phyloP scores from a whole-genome alignment of 805 yeast genomes.

The Limtongozyma cylindracea region DNA sequence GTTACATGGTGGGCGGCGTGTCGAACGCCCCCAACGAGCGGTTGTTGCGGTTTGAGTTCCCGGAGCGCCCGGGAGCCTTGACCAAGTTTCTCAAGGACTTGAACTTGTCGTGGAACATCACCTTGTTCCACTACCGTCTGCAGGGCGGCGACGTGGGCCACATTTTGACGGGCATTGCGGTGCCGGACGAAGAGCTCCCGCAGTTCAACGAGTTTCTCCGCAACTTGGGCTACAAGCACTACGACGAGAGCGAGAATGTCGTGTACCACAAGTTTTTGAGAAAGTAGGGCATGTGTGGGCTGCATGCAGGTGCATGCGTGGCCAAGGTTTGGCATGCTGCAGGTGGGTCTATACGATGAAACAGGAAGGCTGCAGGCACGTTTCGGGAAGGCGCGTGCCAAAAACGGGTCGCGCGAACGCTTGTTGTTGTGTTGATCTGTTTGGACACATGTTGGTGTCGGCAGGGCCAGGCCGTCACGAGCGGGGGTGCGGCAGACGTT shows the following conservation, averaged over 20 bases:
- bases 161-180: conserved; percentile 71
- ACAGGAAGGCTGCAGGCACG: no score
- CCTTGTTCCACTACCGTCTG: conserved; percentile 89
- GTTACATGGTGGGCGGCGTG: conserved; percentile 90
- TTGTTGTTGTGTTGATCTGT: no score
- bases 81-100: conserved; percentile 50
- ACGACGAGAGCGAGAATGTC: conserved; percentile 64
- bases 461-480: no score
- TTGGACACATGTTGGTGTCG: no score
- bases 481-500: no score
- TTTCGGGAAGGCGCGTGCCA: no score
- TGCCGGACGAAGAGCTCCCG: conserved; percentile 50
- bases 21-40: conserved; percentile 41
- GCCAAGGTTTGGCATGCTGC: no score
- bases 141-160: conserved; percentile 92
- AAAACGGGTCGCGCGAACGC: no score
- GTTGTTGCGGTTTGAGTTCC: conserved; percentile 73
- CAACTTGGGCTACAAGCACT: conserved; percentile 48
- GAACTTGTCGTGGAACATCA: conserved; percentile 69
- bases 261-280: conserved; percentile 63
- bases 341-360: no score
- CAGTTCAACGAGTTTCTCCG: conserved; percentile 21
- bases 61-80: conserved; percentile 92
- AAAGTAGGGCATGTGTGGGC: no score
- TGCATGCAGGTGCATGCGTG: no score